Evolutionary conservation across 352 stramenopile species (phyloP).

Genomic region (Elongisporangium undulatum): DNA sequence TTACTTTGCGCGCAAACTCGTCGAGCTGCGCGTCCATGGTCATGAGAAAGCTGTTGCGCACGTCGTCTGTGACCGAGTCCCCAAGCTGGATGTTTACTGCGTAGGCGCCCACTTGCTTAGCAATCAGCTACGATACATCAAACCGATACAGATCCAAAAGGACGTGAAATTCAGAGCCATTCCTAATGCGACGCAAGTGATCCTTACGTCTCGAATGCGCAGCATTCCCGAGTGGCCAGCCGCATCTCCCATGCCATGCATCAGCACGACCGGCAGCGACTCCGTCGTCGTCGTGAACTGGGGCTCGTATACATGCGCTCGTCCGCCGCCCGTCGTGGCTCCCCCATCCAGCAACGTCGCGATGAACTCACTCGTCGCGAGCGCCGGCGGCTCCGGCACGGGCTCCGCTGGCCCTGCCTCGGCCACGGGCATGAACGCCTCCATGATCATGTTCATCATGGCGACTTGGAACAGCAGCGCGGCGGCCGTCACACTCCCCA

Average conservation of each 20-base stretch:
- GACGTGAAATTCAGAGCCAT: not conserved
- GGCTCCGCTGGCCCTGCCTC: not conserved
- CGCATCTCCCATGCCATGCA: constrained; percentile 95
- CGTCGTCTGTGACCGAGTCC: constrained; percentile 74
- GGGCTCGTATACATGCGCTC: constrained; percentile 25
- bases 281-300: constrained; percentile 3
- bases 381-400: not conserved
- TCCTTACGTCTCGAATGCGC: constrained; percentile 64
- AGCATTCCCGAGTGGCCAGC: constrained; percentile 90
- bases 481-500: constrained; percentile 23
- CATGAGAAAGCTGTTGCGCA: constrained; percentile 92
- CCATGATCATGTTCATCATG: constrained; percentile 37
- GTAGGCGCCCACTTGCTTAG: constrained; percentile 81
- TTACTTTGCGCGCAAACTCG: constrained; percentile 84
- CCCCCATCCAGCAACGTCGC: not conserved
- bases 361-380: not conserved
- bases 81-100: constrained; percentile 88
- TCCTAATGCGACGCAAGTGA: too few relatives aligned
- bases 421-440: constrained; percentile 14
- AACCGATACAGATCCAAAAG: constrained; percentile 1
- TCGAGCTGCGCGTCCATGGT: constrained; percentile 91
- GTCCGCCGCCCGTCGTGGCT: not conserved
- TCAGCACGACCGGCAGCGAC: constrained; percentile 74
- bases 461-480: constrained; percentile 49
- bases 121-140: constrained; percentile 33